These are phyloP conservation scores for Candolleomyces eurysporus DNA, from an alignment of 768 basidiomycete species.

Conservation along the genomic window DNA sequence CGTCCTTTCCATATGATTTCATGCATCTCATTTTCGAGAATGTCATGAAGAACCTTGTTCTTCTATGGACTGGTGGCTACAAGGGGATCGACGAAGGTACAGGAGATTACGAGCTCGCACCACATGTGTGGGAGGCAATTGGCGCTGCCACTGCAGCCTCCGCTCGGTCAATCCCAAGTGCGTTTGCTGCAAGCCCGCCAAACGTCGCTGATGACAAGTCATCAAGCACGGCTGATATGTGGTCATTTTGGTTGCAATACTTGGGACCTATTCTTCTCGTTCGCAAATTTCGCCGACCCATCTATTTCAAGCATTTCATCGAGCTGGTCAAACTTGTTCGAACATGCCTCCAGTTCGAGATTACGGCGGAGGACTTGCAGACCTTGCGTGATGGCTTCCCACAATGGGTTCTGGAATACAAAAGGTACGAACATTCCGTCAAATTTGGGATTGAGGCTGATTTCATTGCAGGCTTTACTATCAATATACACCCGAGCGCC, in stretches of 20 bases:
- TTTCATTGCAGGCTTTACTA: neutral
- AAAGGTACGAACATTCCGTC: neutral
- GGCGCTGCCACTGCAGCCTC: constrained; percentile 30
- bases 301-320: constrained; percentile 35
- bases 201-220: constrained; percentile 13
- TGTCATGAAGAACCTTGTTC: constrained; percentile 37
- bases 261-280: constrained; percentile 4
- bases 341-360: constrained; percentile 25
- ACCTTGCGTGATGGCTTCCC: neutral
- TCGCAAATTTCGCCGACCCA: constrained; percentile 16
- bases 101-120: constrained; percentile 26
- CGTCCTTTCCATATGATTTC: constrained; percentile 45
- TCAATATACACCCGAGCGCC: neutral
- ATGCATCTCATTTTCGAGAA: constrained; percentile 52
- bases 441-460: too few species aligned
- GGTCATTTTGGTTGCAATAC: constrained; percentile 8
- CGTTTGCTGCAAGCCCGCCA: constrained; percentile 36
- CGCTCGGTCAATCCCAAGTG: constrained; percentile 35
- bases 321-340: constrained; percentile 26
- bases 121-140: constrained; percentile 37
- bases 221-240: constrained; percentile 13
- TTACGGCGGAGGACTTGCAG: constrained; percentile 6
- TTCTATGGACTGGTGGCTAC: constrained; percentile 27
- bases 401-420: neutral
- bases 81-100: constrained; percentile 33